Conservation (phyloP, 1,284 basidiomycete species). For the Apiotrichum laibachii region DNA sequence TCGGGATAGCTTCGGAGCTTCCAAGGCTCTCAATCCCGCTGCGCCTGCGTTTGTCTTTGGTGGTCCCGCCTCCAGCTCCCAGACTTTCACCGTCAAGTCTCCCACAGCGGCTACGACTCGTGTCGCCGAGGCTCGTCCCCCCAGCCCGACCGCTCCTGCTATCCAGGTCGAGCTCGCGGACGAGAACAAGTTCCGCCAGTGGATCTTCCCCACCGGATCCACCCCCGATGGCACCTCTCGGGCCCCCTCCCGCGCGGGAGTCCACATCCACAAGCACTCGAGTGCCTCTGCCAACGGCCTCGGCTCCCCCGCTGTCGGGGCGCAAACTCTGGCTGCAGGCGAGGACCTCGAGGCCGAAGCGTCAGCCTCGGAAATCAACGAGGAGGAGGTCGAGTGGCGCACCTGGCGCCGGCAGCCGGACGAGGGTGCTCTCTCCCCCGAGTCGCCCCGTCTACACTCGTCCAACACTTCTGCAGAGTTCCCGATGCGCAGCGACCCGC, state of each 20-base stretch:
- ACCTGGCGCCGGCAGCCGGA: background rate
- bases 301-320: background rate
- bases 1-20: background rate
- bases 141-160: background rate
- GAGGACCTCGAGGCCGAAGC: conserved; percentile 5
- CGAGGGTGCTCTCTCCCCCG: background rate
- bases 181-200: conserved; percentile 18
- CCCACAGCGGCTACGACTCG: background rate
- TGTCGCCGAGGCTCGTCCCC: background rate
- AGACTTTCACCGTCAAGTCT: background rate
- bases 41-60: conserved; percentile 14
- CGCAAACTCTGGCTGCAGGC: background rate
- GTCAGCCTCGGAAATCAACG: background rate
- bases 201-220: conserved; percentile 14
- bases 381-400: conserved; percentile 8
- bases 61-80: background rate
- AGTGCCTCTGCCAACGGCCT: background rate
- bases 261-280: conserved; percentile 1
- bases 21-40: conserved; percentile 5
- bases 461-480: conserved; percentile 21
- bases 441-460: conserved; percentile 1
- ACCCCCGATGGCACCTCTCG: background rate
- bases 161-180: conserved; percentile 9
- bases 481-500: conserved; percentile 14
- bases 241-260: background rate